Evolutionary conservation across 1,284 basidiomycete species (phyloP), one percentile per base, ranked within the genome.

Genomic region (Tetrapyrgos nigripes): DNA sequence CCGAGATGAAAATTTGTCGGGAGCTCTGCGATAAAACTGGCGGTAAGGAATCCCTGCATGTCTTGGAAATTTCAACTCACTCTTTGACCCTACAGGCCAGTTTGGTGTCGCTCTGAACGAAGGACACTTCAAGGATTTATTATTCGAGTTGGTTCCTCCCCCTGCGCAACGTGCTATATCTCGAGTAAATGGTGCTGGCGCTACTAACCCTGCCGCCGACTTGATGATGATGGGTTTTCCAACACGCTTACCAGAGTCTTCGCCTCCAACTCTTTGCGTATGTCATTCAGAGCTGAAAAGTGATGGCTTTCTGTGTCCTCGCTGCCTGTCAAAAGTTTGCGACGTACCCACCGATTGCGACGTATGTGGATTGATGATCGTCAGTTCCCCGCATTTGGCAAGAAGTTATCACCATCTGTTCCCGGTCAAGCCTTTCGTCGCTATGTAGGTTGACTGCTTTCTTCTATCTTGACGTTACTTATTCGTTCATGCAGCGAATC

Each of bases 211-310:
- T 14, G 85, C 87, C 0, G 91, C 93, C 0, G 96, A 99, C 74
- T 79, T 99, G 40, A 96, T 99, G 89, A 91, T 97, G 81, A 99
- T 99, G 96, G 97, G 97, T 3, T 99, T 99, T 74, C 97, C 95
- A 0, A 94, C 91, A 17, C 87, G 94, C 46, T 79, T 97, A n/a
- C 92, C 93, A 0, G 89, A 89, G 63, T 85, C 91, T 0, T 90
- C 93, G 0, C 88, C 91, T 19, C 88, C 91, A 9, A 89, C 89
- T 50, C 81, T 97, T 21, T 99, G 97, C 70, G 94, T 91, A 1
- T 99, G 97, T 71, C 97, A 99, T 73, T 92, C 92, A 2, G 87
- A 94, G 62, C 80, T 98, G 68, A 92, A 91, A 73, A 88, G 88
- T 66, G 90, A 92, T 62, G 97, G 97, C 4, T 99, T 97, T 76